Percentiles rank a stretch among this genome's conserved stretches.
phyloP scores from a whole-genome alignment of 1,284 basidiomycete species.

The Schizopora paradoxa region DNA sequence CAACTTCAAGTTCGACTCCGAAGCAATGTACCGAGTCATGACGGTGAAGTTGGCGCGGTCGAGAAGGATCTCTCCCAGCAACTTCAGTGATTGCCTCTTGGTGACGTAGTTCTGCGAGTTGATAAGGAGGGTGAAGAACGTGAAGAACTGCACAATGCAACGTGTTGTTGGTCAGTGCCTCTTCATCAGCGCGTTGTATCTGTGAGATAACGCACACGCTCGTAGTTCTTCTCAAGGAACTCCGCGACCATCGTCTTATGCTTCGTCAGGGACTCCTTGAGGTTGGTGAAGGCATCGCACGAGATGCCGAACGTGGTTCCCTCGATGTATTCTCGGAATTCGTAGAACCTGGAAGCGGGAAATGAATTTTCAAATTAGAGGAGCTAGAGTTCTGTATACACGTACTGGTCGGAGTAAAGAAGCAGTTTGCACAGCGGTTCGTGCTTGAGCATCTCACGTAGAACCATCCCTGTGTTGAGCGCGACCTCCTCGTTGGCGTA shows the following conservation, averaged over 20 bases:
- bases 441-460: slow-evolving; percentile 95
- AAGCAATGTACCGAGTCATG: slow-evolving; percentile 97
- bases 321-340: slow-evolving; percentile 95
- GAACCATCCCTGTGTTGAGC: slow-evolving; percentile 96
- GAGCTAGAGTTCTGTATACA: slow-evolving; percentile 22
- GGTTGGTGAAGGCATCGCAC: slow-evolving; percentile 94
- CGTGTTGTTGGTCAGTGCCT: too few species aligned
- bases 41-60: slow-evolving; percentile 97
- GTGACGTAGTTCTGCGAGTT: slow-evolving; percentile 96
- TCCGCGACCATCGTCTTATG: slow-evolving; percentile 97
- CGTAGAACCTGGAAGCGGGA: slow-evolving; percentile 75
- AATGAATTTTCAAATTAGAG: slow-evolving; percentile 1
- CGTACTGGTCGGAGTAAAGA: slow-evolving; percentile 89
- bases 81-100: slow-evolving; percentile 97
- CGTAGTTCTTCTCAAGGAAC: slow-evolving; percentile 95
- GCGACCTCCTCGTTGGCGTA: slow-evolving; percentile 95
- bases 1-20: slow-evolving; percentile 93
- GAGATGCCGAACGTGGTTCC: slow-evolving; percentile 97
- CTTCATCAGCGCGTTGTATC: slow-evolving; percentile 13
- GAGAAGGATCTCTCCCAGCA: slow-evolving; percentile 95
- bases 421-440: slow-evolving; percentile 89
- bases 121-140: slow-evolving; percentile 89
- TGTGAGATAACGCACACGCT: slow-evolving; percentile 57
- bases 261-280: slow-evolving; percentile 93
- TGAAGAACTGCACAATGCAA: slow-evolving; percentile 76